A percentile compares a stretch with the other conserved stretches of the same genome.
Conservation (phyloP, 2,329 filamentous ascomycete species). For the Pleoardoris graminearum region DNA sequence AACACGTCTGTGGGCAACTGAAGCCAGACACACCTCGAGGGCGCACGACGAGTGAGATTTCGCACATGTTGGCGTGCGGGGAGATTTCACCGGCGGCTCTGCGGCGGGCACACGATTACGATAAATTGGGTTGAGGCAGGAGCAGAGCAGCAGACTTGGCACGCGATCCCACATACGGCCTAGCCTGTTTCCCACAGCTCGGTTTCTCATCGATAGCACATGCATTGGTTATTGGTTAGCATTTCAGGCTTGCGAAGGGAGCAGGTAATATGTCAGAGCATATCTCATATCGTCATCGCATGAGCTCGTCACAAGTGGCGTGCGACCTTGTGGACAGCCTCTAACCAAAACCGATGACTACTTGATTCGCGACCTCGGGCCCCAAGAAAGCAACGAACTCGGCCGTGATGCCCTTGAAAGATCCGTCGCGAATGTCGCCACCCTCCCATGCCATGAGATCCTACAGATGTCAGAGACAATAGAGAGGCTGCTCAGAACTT, state of each 20-base stretch:
- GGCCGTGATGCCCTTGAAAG: slow-evolving; percentile 65
- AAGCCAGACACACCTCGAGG: slow-evolving; percentile 46
- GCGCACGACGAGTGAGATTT: slow-evolving; percentile 49
- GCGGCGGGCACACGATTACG: not conserved
- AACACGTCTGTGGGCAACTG: not conserved
- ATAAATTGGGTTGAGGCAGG: not conserved
- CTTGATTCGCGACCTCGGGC: slow-evolving; percentile 57
- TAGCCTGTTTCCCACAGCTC: not conserved
- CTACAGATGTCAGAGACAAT: slow-evolving; percentile 39
- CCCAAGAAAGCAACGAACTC: slow-evolving; percentile 71
- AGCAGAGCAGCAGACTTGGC: not conserved
- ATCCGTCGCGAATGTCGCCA: slow-evolving; percentile 55
- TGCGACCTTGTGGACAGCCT: not conserved
- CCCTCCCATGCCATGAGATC: slow-evolving; percentile 65
- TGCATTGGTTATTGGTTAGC: too few species aligned
- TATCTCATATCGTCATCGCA: too few species aligned
- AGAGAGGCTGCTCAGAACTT: slow-evolving; percentile 41
- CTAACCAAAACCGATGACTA: slow-evolving; percentile 62
- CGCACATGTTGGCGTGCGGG: slow-evolving; percentile 1
- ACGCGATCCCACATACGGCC: not conserved
- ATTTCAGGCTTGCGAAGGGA: too few species aligned
- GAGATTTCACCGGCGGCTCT: not conserved
- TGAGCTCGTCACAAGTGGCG: too few species aligned
- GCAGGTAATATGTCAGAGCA: too few species aligned
- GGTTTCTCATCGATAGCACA: too few species aligned